phyloP scores from a whole-genome alignment of 129 eudicot genomes.

The Chrysanthemum makinoi region DNA sequence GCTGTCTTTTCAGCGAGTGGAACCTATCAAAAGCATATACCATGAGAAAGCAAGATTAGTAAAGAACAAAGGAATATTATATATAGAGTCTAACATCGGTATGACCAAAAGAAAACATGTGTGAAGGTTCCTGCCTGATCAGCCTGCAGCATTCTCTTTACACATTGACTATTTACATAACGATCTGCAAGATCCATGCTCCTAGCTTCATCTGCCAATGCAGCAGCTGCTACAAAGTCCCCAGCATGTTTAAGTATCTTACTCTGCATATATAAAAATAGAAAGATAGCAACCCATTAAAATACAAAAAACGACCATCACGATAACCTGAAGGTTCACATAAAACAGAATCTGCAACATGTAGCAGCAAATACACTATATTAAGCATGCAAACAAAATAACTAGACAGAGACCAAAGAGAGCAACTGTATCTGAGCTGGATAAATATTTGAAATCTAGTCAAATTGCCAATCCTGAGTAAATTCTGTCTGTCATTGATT shows the following conservation, averaged over 20 bases:
- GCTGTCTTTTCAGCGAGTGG: conserved; percentile 94
- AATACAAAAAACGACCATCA: too few species aligned
- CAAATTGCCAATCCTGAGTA: too few species aligned
- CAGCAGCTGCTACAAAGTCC: conserved; percentile 89
- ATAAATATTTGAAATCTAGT: too few species aligned
- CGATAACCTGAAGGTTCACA: too few species aligned
- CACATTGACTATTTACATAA: conserved; percentile 88
- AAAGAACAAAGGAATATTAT: background rate
- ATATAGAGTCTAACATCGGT: background rate
- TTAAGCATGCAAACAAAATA: too few species aligned
- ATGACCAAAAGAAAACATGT: background rate
- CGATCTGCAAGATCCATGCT: conserved; percentile 99
- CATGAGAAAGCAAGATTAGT: background rate
- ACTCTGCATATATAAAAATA: conserved; percentile 46
- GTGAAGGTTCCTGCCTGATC: conserved; percentile 61
- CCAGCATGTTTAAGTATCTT: conserved; percentile 94
- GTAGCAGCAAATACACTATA: too few species aligned
- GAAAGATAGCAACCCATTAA: background rate
- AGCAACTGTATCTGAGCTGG: too few species aligned
- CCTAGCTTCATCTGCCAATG: conserved; percentile 98
- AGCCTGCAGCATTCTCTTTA: conserved; percentile 97
- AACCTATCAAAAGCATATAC: conserved; percentile 48
- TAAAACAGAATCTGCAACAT: too few species aligned
- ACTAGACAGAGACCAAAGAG: too few species aligned
- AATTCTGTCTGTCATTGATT: too few species aligned